Evolutionary conservation across 2,329 filamentous ascomycete genomes (phyloP), one percentile per base, ranked within the genome.

Genomic region (Cladorrhinum sp.): DNA sequence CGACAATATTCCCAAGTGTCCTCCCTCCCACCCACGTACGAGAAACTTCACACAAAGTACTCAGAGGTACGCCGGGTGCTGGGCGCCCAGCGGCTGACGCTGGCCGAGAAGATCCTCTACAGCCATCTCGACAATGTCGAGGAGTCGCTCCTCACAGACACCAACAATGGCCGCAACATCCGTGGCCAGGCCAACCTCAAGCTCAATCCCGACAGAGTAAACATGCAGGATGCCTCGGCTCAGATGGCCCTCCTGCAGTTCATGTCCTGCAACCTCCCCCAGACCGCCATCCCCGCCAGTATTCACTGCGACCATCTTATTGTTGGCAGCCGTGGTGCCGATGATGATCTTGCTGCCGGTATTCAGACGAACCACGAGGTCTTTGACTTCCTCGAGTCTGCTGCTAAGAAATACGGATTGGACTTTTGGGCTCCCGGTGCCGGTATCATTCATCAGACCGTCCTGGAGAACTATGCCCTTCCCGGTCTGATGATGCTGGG

Each of bases 241-340:
- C 95, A 99, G 79, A 99, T 99, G 95, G 95, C 95, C 1, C 80
- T 99, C 66, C 80, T 99, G 69, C 95, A 99, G 77, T 99, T 99
- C 82, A 99, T 99, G 93, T 91, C 91, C 25, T 99, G 95, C 76
- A 91, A 92, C 58, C 83, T 99, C 57, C 90, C 89, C 25, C 86
- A 86, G 62, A 96, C 95, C 1, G 93, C 93, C 9, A 93, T 99
- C 54, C 95, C 95, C 10, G 93, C 95, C 53, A 97, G 93, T 75
- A 97, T 98, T 68, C 95, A 99, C 79, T 99, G 95, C 77, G 95
- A 99, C 79, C 95, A 99, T 76, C 88, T 99, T 87, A 98, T 99
- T 77, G 93, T 98, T 27, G 95, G 93, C 59, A 89, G 96, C 77
- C 90, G 88, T 73, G 95, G 95, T 61, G 95, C 93, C 36, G 88